Percentiles rank a stretch among this genome's conserved stretches.
Conservation (phyloP, 495 filamentous ascomycete species). For the Glutinoglossum americanum region DNA sequence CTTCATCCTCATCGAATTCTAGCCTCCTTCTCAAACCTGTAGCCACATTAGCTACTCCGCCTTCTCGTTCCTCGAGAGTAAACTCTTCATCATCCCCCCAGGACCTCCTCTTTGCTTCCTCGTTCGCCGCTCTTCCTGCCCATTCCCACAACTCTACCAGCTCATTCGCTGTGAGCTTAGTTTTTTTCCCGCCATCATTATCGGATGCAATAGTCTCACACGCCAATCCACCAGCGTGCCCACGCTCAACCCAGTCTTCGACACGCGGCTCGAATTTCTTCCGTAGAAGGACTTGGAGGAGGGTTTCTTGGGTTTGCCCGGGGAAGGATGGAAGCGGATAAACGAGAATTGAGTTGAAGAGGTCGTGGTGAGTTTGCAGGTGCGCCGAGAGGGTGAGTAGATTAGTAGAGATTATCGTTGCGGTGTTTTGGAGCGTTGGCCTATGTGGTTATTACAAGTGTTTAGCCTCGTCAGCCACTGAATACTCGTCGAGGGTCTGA, state of each 20-base stretch:
- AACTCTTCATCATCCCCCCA: constrained; percentile 34
- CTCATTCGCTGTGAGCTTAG: constrained; percentile 4
- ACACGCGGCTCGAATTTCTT: constrained; percentile 64
- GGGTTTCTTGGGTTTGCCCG: constrained; percentile 32
- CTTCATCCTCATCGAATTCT: constrained; percentile 6
- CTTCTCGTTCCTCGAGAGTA: constrained; percentile 44
- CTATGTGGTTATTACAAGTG: constrained; percentile 16
- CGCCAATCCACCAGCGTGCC: constrained; percentile 25
- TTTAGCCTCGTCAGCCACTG: neutral
- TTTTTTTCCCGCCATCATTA: neutral
- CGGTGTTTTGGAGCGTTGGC: constrained; percentile 45
- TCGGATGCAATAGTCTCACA: constrained; percentile 13
- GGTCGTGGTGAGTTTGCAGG: constrained; percentile 31
- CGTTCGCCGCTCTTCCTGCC: constrained; percentile 23
- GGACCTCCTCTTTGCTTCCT: constrained; percentile 24
- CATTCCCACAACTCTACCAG: constrained; percentile 12
- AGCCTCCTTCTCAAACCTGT: constrained; percentile 34
- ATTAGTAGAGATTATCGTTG: constrained; percentile 41
- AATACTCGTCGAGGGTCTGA: neutral
- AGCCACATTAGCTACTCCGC: constrained; percentile 44
- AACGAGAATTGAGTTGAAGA: constrained; percentile 38
- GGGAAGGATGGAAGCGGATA: constrained; percentile 63
- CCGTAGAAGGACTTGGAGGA: constrained; percentile 43
- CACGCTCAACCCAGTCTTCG: constrained; percentile 48
- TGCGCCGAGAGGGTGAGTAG: constrained; percentile 36